Evolutionary conservation across 2,329 filamentous ascomycete genomes (phyloP), one percentile per base, ranked within the genome.

Genomic region (Verruconis gallopava): DNA sequence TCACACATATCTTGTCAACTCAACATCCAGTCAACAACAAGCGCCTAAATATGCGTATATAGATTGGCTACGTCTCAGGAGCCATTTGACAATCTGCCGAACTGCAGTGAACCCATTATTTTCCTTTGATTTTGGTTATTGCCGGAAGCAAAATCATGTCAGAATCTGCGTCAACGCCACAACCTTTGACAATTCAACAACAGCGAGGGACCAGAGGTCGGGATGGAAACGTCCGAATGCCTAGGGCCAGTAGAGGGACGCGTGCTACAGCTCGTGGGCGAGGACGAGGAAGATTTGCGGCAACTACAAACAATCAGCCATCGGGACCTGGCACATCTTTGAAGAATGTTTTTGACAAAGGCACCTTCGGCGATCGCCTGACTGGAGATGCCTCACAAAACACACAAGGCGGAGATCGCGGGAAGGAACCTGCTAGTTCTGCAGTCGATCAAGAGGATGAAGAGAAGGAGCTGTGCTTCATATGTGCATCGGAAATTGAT

Each of bases 401-500:
- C 33, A 45, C 21, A 19, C 47, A 32, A 21, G 50, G 43, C 5
- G 60, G 60, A 37, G 53, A 54, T 40, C 51, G 52, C 25, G 58
- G 61, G 42, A 43, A 41, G 34, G 18, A 15, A n/a, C 38, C 25
- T 14, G 22, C 19, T 15, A 17, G 22, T 5, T 11, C 14, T 33
- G 22, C 46, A 4, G 49, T 50, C 36, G 55, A 61, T 3, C 73
- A 73, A 37, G 73, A 72, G 20, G 73, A 71, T 18, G 67, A 67
- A 21, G 81, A 86, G 43, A 79, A 71, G 19, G 86, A 95, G 48
- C 74, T 95, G 47, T 98, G 91, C 73, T 96, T 96, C 63, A 98
- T 98, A 55, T 98, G 91, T 63, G 89, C 91, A 44, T 94, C 88
- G 49, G 76, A 80, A 2, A 80, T 98, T 37, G 77, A 82, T 38